These are phyloP conservation scores for Helenozyma rhizophorensis DNA, from an alignment of 805 yeast species.

Conservation along the genomic window DNA sequence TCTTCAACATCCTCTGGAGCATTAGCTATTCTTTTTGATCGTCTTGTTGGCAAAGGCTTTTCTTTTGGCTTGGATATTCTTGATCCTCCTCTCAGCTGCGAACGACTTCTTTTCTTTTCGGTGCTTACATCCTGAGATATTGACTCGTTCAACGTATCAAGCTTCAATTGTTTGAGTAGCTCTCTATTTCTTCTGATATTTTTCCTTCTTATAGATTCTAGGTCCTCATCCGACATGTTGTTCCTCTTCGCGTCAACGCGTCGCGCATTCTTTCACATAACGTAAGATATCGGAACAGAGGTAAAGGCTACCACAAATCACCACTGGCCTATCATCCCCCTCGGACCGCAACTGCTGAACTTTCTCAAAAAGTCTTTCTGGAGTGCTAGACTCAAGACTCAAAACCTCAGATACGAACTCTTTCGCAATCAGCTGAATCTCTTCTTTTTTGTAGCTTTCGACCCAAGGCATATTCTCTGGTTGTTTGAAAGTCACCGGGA, in stretches of 20 bases:
- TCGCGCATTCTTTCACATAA: slow-evolving; percentile 3
- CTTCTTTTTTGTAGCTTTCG: slow-evolving; percentile 36
- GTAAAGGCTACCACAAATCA: slow-evolving; percentile 40
- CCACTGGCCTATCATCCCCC: slow-evolving; percentile 27
- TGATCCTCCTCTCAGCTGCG: no score
- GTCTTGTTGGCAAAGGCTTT: slow-evolving; percentile 52
- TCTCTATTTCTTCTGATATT: slow-evolving; percentile 83
- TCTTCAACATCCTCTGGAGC: slow-evolving; percentile 38
- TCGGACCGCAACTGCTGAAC: slow-evolving; percentile 8
- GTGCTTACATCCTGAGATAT: slow-evolving; percentile 45
- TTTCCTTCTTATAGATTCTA: slow-evolving; percentile 27
- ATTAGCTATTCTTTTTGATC: slow-evolving; percentile 72
- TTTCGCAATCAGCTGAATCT: slow-evolving; percentile 25
- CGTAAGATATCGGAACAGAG: slow-evolving; percentile 39
- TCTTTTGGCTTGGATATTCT: slow-evolving; percentile 11
- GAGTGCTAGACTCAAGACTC: neutral
- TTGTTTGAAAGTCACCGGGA: slow-evolving; percentile 57
- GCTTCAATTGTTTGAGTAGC: slow-evolving; percentile 64
- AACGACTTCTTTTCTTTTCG: no score
- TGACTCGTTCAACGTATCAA: slow-evolving; percentile 53
- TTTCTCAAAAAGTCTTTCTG: slow-evolving; percentile 3
- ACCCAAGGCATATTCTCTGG: slow-evolving; percentile 98
- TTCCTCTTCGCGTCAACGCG: no score
- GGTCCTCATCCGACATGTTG: slow-evolving; percentile 2
- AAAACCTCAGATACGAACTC: slow-evolving; percentile 18